phyloP scores from a whole-genome alignment of 495 filamentous ascomycete genomes.

The Staphylotrichum tortipilum region DNA sequence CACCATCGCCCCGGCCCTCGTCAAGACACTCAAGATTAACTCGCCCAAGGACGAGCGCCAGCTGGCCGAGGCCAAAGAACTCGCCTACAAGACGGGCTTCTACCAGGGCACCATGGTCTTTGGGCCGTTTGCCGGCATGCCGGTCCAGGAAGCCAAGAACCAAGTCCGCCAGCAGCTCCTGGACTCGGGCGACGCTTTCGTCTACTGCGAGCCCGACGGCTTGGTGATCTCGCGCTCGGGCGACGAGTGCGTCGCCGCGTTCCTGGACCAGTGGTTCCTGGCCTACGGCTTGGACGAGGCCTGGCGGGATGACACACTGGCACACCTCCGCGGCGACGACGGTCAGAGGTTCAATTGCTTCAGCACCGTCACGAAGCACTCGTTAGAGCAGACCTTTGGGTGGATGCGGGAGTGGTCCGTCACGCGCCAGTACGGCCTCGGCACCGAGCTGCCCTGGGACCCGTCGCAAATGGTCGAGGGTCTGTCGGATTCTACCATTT shows the following conservation, averaged over 20 bases:
- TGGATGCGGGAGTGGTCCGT: conserved; percentile 96
- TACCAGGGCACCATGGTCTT: conserved; percentile 86
- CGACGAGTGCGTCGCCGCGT: conserved; percentile 79
- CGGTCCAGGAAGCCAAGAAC: conserved; percentile 74
- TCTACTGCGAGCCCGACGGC: conserved; percentile 85
- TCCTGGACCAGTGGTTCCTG: conserved; percentile 92
- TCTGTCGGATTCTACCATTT: conserved; percentile 83
- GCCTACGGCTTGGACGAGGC: conserved; percentile 76
- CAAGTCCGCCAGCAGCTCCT: conserved; percentile 73
- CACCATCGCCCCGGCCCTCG: conserved; percentile 67
- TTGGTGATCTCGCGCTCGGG: conserved; percentile 74
- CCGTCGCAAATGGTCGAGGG: conserved; percentile 78
- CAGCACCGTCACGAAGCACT: conserved; percentile 66
- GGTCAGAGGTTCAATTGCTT: conserved; percentile 65
- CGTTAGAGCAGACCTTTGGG: conserved; percentile 68
- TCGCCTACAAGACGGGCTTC: conserved; percentile 91
- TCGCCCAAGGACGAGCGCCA: conserved; percentile 87
- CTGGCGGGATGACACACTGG: conserved; percentile 59
- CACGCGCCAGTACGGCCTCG: conserved; percentile 80
- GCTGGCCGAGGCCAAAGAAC: conserved; percentile 84
- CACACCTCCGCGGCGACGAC: conserved; percentile 55
- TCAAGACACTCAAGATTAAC: conserved; percentile 88
- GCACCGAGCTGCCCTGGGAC: conserved; percentile 91
- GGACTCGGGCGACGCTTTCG: conserved; percentile 71
- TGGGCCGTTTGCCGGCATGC: conserved; percentile 78